Evolutionary conservation across 2,329 filamentous ascomycete genomes (phyloP), one percentile per base, ranked within the genome.

Genomic region (Trichoderma koningii): DNA sequence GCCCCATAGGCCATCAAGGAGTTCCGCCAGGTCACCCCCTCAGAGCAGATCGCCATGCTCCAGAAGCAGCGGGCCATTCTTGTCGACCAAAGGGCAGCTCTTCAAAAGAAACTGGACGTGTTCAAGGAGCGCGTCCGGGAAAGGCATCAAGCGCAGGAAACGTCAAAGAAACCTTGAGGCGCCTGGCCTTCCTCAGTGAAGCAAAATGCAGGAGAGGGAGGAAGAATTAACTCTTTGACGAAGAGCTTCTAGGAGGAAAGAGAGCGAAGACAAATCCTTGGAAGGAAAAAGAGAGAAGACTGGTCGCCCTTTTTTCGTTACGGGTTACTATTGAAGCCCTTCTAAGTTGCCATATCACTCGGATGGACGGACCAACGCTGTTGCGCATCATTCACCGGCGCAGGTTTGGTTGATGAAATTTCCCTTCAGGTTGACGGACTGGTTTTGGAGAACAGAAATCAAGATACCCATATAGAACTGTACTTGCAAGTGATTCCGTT

Each of bases 1-100:
- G 7, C 19, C 17, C 7, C 15, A 30, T 14, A 78, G 76, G 72
- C 72, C 9, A 75, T 78, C 26, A 67, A 72, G 23, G 70, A 77
- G 53, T 78, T 83, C 67, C 72, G 78, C 42, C 74, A 77, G 50
- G 75, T 76, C 1, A 72, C 77, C 0, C 67, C 76, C 42, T 77
- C 77, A 44, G 80, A 83, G 30, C 80, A 83, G 67, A 80, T 83
- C 66, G 73, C 75, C 55, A 74, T 75, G 15, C 77, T 84, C 55
- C 76, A 83, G 68, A 73, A 72, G 23, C 81, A 80, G 63, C 78
- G 77, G 66, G 71, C 73, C 30, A 70, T 72, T 21, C 71, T 84
- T 42, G 63, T 80, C 34, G 71, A 72, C 5, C 76, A 82, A 68
- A 77, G 73, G 55, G 72, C 70, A 3, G 74, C 74, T 6, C 69